phyloP scores from a whole-genome alignment of 371 early-diverging fungal species.

The Zychaea mexicana region DNA sequence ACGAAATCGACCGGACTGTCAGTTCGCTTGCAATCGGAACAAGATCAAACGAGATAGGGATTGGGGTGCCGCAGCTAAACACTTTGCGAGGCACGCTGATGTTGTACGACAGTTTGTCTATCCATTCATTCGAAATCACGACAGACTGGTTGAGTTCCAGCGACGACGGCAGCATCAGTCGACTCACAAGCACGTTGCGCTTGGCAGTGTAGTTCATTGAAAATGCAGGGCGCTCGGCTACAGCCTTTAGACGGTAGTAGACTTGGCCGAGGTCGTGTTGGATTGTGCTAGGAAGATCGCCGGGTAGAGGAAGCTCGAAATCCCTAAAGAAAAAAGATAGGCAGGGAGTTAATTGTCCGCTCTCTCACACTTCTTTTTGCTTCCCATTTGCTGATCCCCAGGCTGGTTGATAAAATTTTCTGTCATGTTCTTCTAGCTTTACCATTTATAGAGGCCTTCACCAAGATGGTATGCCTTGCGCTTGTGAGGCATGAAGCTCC shows the following conservation, averaged over 20 bases:
- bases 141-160: conserved; percentile 41
- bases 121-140: conserved; percentile 46
- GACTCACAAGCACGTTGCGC: conserved; percentile 27
- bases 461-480: conserved; percentile 40
- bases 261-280: conserved; percentile 42
- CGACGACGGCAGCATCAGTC: conserved; percentile 37
- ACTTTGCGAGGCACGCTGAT: conserved; percentile 48
- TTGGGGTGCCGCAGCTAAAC: conserved; percentile 27
- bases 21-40: conserved; percentile 38
- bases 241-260: conserved; percentile 41
- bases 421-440: too few relatives aligned
- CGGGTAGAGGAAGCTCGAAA: conserved; percentile 56
- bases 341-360: too few relatives aligned
- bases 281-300: conserved; percentile 49
- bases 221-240: conserved; percentile 49
- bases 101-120: conserved; percentile 46
- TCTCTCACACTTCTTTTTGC: too few relatives aligned
- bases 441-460: conserved; percentile 49
- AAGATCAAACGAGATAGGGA: conserved; percentile 47
- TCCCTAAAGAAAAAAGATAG: conserved; percentile 31
- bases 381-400: too few relatives aligned
- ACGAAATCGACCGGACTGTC: conserved; percentile 30
- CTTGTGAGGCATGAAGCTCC: conserved; percentile 42
- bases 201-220: conserved; percentile 37
- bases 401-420: too few relatives aligned